Percentiles rank a stretch among this genome's conserved stretches.
Conservation (phyloP, 768 basidiomycete species). For the Suillus placidus region DNA sequence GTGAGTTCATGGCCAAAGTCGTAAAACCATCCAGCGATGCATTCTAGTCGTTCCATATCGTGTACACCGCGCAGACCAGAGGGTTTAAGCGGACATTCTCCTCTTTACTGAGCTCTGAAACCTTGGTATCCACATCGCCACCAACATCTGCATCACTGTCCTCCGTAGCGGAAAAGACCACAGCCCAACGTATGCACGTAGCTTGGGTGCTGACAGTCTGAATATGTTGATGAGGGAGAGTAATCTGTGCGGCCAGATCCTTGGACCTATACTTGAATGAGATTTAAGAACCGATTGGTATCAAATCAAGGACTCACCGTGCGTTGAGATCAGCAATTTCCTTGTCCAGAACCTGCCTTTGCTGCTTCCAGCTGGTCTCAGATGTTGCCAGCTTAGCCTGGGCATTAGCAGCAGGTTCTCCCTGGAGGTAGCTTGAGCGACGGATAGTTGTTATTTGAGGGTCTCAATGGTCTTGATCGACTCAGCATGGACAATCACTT, state of each 20-base stretch:
- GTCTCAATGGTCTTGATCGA: conserved; percentile 71
- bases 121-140: conserved; percentile 61
- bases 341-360: conserved; percentile 75
- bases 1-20: no score
- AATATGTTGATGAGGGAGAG: conserved; percentile 78
- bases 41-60: no score
- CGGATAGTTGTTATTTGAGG: conserved; percentile 63
- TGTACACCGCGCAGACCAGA: no score
- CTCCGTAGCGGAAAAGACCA: conserved; percentile 48
- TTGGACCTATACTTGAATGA: conserved; percentile 51
- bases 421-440: conserved; percentile 53
- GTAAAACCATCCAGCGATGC: no score
- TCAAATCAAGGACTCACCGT: conserved; percentile 48
- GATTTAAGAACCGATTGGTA: not conserved
- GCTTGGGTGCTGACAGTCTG: conserved; percentile 85
- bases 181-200: conserved; percentile 73
- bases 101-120: conserved; percentile 74
- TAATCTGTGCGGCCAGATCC: conserved; percentile 77
- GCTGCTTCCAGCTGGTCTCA: conserved; percentile 79
- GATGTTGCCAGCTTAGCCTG: conserved; percentile 70
- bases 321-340: conserved; percentile 72
- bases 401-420: conserved; percentile 72
- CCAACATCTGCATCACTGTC: conserved; percentile 47
- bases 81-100: conserved; percentile 78
- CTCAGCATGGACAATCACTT: conserved; percentile 85